Percentiles rank a stretch among this genome's conserved stretches.
Evolutionary conservation across 2,329 filamentous ascomycete genomes (phyloP).

Genomic region (Malbranchea zuffiana): DNA sequence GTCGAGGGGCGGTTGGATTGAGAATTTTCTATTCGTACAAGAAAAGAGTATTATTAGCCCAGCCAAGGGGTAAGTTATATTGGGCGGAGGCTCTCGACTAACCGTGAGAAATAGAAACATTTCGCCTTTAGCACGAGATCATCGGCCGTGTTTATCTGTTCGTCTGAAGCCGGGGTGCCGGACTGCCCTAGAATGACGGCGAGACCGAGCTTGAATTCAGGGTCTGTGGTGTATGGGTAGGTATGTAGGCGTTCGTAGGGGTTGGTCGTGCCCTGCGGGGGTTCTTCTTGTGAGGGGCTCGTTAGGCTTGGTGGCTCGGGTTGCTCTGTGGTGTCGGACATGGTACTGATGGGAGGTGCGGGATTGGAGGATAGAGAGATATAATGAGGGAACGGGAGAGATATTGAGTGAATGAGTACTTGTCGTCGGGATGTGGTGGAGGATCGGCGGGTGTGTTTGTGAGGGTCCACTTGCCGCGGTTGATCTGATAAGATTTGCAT

Average conservation of each 20-base stretch:
- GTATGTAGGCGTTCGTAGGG: conserved; percentile 25
- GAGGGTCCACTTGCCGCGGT: too few species aligned
- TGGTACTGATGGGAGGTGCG: too few species aligned
- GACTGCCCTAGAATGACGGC: conserved; percentile 36
- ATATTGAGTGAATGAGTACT: too few species aligned
- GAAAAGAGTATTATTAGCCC: conserved; percentile 29
- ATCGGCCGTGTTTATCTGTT: conserved; percentile 30
- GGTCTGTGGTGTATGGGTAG: conserved; percentile 34
- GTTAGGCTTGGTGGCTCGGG: too few species aligned
- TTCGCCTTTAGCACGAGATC: conserved; percentile 37
- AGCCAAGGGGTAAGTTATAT: conserved; percentile 17
- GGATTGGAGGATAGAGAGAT: too few species aligned
- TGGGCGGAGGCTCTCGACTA: conserved; percentile 18
- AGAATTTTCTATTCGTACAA: conserved; percentile 21
- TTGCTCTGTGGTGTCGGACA: too few species aligned
- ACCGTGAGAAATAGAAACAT: conserved; percentile 41
- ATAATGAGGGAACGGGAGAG: too few species aligned
- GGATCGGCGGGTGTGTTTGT: too few species aligned
- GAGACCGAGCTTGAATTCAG: conserved; percentile 39
- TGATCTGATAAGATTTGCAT: too few species aligned
- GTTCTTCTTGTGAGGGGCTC: too few species aligned
- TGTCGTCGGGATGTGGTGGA: too few species aligned
- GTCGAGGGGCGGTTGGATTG: conserved; percentile 10
- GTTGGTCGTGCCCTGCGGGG: too few species aligned
- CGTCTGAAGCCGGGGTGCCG: conserved; percentile 27